Conservation (phyloP, 768 basidiomycete species). For the Hirschioporus abietinus region DNA sequence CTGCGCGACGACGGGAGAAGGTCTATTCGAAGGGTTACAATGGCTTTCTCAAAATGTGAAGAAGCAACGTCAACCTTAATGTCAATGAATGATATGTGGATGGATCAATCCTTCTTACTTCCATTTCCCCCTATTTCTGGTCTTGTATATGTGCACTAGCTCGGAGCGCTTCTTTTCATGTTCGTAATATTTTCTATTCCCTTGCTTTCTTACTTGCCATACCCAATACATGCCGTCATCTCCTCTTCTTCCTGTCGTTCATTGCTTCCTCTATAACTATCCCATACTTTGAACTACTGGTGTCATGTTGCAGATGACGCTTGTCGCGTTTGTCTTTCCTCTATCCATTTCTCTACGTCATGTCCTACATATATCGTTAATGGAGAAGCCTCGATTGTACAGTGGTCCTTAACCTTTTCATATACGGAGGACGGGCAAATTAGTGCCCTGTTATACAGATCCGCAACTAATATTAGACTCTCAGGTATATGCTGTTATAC, state of each 20-base stretch:
- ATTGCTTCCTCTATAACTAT: background rate
- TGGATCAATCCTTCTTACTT: slow-evolving; percentile 1
- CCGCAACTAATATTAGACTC: background rate
- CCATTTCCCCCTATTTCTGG: slow-evolving; percentile 2
- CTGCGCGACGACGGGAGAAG: slow-evolving; percentile 95
- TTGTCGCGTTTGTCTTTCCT: background rate
- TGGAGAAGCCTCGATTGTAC: background rate
- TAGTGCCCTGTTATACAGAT: background rate
- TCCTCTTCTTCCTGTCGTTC: background rate
- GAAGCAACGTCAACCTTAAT: slow-evolving; percentile 69
- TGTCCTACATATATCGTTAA: slow-evolving; percentile 1
- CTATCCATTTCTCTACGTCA: background rate
- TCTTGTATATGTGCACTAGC: background rate
- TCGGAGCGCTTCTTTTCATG: background rate
- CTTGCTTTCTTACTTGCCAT: background rate
- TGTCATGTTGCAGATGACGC: background rate
- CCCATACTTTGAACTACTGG: background rate
- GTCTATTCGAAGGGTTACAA: slow-evolving; percentile 93
- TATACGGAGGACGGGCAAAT: background rate
- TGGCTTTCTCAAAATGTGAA: slow-evolving; percentile 98
- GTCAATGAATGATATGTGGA: background rate
- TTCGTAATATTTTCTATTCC: background rate
- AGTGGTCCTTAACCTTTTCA: background rate
- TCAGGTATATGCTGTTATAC: background rate
- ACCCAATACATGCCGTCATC: background rate